Evolutionary conservation across 2,329 filamentous ascomycete genomes (phyloP).

Genomic region (Bipolaris oryzae): DNA sequence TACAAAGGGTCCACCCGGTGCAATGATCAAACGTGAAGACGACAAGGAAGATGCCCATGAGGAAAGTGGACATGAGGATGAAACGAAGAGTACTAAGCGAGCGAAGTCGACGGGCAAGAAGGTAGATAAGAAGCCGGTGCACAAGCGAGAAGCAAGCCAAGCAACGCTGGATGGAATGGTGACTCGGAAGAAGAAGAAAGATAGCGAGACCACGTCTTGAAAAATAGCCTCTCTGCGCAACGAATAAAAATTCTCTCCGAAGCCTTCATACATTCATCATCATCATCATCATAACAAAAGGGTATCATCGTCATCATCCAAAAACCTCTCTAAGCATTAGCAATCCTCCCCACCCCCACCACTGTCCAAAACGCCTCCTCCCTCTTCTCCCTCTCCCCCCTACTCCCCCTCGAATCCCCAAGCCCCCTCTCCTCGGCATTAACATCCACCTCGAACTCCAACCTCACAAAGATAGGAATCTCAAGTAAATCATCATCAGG

Average conservation of each 20-base stretch:
- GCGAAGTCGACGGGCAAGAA: conserved; percentile 55
- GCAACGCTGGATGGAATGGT: conserved; percentile 47
- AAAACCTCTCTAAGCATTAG: conserved; percentile 24
- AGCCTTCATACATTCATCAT: neutral
- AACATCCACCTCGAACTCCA: conserved; percentile 84
- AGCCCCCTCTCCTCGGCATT: conserved; percentile 58
- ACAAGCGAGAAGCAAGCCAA: conserved; percentile 63
- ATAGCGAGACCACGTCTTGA: conserved; percentile 23
- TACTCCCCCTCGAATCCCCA: conserved; percentile 52
- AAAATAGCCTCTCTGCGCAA: conserved; percentile 1
- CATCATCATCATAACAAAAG: neutral
- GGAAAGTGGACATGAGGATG: conserved; percentile 8
- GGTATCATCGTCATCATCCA: conserved; percentile 50
- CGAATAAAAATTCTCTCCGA: neutral
- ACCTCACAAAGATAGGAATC: conserved; percentile 89
- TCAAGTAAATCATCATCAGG: conserved; percentile 74
- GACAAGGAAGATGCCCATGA: conserved; percentile 24
- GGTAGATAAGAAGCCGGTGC: conserved; percentile 65
- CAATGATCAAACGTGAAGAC: conserved; percentile 42
- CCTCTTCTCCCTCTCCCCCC: conserved; percentile 73
- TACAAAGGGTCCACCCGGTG: conserved; percentile 47
- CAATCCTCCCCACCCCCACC: conserved; percentile 83
- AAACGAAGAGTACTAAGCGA: conserved; percentile 19
- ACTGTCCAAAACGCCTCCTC: conserved; percentile 97
- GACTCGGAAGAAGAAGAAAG: conserved; percentile 40